phyloP scores from a whole-genome alignment of 768 basidiomycete species.

The Termitomyces sp. region DNA sequence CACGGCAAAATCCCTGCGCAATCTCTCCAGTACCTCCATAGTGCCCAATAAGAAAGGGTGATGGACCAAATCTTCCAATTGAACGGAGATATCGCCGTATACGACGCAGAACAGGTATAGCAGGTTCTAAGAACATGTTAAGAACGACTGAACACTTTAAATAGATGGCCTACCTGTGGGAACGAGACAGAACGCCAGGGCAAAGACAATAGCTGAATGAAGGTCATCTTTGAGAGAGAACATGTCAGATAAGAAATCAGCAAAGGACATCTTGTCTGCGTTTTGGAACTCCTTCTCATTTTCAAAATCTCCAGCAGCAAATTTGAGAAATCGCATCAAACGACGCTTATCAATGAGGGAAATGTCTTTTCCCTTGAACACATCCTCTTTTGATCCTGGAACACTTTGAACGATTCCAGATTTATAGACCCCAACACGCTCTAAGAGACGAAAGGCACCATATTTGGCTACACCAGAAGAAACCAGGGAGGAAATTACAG shows the following conservation, averaged over 20 bases:
- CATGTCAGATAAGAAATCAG: constrained; percentile 52
- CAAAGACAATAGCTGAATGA: constrained; percentile 61
- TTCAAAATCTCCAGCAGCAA: constrained; percentile 75
- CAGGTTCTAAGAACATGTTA: constrained; percentile 45
- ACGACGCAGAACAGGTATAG: constrained; percentile 60
- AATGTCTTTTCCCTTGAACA: constrained; percentile 82
- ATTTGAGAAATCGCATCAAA: constrained; percentile 88
- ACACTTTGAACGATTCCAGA: constrained; percentile 51
- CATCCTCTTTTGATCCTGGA: constrained; percentile 86
- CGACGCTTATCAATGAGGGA: constrained; percentile 80
- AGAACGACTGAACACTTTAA: background rate
- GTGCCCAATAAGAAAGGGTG: constrained; percentile 88
- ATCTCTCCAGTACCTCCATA: constrained; percentile 93
- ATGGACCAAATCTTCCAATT: constrained; percentile 73
- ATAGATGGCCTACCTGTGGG: constrained; percentile 41
- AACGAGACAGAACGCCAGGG: constrained; percentile 66
- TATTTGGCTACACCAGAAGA: constrained; percentile 84
- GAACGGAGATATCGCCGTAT: constrained; percentile 72
- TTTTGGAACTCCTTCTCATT: constrained; percentile 48
- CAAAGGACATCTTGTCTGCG: constrained; percentile 50
- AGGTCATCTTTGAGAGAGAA: constrained; percentile 61
- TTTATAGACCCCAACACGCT: constrained; percentile 58
- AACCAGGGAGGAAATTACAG: constrained; percentile 73
- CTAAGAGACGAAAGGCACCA: constrained; percentile 84
- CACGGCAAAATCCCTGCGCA: constrained; percentile 85